Percentiles rank a stretch among this genome's conserved stretches.
These are phyloP conservation scores for Zoysia matrella DNA, from an alignment of 202 grass and related monocot genomes.

Conservation along the genomic window DNA sequence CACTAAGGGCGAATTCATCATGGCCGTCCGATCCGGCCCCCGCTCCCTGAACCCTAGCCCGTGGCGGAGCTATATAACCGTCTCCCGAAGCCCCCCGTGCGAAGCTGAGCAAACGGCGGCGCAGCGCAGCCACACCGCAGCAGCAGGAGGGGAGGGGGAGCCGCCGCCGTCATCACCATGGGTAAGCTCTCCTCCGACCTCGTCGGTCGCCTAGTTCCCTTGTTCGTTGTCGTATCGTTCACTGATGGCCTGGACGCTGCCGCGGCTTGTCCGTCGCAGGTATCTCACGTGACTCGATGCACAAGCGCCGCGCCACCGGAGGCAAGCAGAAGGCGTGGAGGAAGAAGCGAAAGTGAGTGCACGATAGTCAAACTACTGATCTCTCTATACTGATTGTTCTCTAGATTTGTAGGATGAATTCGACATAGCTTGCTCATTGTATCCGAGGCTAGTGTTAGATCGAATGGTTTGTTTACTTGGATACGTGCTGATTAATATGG, in stretches of 20 bases:
- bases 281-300: background rate
- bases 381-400: background rate
- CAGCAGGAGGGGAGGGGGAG: background rate
- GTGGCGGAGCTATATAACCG: slow-evolving; percentile 2
- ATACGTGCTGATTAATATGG: background rate
- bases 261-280: slow-evolving; percentile 29
- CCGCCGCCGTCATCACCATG: slow-evolving; percentile 41
- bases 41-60: slow-evolving; percentile 32
- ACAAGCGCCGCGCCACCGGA: slow-evolving; percentile 43
- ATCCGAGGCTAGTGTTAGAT: background rate
- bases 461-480: background rate
- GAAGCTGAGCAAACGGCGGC: slow-evolving; percentile 28
- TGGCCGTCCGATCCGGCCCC: background rate
- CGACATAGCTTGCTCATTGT: background rate
- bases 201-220: background rate
- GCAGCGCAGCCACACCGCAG: slow-evolving; percentile 13
- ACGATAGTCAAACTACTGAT: background rate
- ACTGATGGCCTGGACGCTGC: slow-evolving; percentile 11
- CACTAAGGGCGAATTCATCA: background rate
- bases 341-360: slow-evolving; percentile 86
- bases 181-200: slow-evolving; percentile 13
- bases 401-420: background rate
- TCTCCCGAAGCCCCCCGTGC: background rate
- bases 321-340: slow-evolving; percentile 84
- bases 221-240: background rate